Percentiles rank a stretch among this genome's conserved stretches.
Conservation (phyloP, 1,284 basidiomycete genomes). For the Gomphus sp. region DNA sequence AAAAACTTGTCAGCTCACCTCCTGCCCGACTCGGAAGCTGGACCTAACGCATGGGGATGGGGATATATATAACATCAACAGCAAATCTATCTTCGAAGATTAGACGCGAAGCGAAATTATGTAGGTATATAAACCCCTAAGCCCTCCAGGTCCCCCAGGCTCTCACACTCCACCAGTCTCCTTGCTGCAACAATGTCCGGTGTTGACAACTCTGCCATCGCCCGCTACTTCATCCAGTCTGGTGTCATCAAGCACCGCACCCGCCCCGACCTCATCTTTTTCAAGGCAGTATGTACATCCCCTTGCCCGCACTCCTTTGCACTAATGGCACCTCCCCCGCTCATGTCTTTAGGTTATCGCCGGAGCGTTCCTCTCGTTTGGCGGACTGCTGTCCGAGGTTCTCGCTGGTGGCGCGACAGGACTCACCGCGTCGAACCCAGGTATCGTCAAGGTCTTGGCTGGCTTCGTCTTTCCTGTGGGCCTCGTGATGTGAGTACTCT, state of each 20-base stretch:
- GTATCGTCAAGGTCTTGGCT: constrained; percentile 53
- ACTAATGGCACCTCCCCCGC: background rate
- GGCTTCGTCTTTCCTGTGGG: constrained; percentile 68
- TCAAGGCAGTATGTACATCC: constrained; percentile 48
- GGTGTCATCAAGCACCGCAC: constrained; percentile 55
- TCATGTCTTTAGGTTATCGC: constrained; percentile 43
- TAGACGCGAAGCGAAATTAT: no score
- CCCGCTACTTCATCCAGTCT: constrained; percentile 44
- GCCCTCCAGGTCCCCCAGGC: no score
- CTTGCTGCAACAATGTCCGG: background rate
- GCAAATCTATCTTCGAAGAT: no score
- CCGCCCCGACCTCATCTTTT: constrained; percentile 48
- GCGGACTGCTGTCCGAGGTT: constrained; percentile 55
- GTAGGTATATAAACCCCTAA: background rate
- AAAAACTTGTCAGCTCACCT: no score
- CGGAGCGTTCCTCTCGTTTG: constrained; percentile 63
- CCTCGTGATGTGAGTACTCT: constrained; percentile 53
- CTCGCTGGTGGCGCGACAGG: constrained; percentile 48
- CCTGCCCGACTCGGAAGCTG: no score
- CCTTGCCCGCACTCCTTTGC: background rate
- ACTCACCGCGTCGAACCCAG: constrained; percentile 46
- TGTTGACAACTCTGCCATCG: constrained; percentile 32
- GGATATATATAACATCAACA: no score
- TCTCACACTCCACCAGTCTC: background rate
- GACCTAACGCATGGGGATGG: no score